Conservation (phyloP, 169 alveolate genomes). For the Plasmodium falciparum region DNA sequence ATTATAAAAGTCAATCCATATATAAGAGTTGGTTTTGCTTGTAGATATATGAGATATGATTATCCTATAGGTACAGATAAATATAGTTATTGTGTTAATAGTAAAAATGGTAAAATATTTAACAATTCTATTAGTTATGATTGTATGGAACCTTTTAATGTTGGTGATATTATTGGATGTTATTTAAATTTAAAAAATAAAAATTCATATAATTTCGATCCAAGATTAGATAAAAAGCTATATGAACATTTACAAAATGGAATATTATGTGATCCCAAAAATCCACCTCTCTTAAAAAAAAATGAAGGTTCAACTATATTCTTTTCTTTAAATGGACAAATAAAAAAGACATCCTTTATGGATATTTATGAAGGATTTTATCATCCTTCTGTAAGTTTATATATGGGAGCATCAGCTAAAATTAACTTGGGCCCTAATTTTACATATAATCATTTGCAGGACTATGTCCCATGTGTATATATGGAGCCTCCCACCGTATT, state of each 20-base stretch:
- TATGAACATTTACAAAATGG: conserved; percentile 88
- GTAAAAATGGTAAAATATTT: conserved; percentile 78
- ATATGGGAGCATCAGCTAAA: conserved; percentile 90
- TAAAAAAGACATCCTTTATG: conserved; percentile 78
- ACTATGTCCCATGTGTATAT: conserved; percentile 78
- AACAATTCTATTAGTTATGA: conserved; percentile 77
- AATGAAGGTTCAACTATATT: conserved; percentile 84
- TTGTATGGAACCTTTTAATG: conserved; percentile 75
- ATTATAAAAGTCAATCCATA: conserved; percentile 30
- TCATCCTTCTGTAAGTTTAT: conserved; percentile 90
- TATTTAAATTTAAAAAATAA: conserved; percentile 79
- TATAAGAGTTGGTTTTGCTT: conserved; percentile 90
- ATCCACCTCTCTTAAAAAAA: conserved; percentile 81
- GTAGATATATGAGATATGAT: conserved; percentile 89
- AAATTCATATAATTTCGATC: conserved; percentile 82
- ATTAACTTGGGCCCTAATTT: conserved; percentile 85
- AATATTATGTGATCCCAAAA: conserved; percentile 87
- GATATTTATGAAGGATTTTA: conserved; percentile 86
- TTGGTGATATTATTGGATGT: conserved; percentile 85
- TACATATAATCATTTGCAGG: conserved; percentile 77
- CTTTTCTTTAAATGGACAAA: conserved; percentile 88
- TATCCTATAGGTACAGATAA: conserved; percentile 85
- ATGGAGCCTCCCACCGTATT: conserved; percentile 80
- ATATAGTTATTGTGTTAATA: conserved; percentile 76
- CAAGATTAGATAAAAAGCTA: conserved; percentile 87